A percentile compares a stretch with the other conserved stretches of the same genome.
phyloP scores from a whole-genome alignment of 2,329 filamentous ascomycete genomes.

The Paraphaeosphaeria minitans region DNA sequence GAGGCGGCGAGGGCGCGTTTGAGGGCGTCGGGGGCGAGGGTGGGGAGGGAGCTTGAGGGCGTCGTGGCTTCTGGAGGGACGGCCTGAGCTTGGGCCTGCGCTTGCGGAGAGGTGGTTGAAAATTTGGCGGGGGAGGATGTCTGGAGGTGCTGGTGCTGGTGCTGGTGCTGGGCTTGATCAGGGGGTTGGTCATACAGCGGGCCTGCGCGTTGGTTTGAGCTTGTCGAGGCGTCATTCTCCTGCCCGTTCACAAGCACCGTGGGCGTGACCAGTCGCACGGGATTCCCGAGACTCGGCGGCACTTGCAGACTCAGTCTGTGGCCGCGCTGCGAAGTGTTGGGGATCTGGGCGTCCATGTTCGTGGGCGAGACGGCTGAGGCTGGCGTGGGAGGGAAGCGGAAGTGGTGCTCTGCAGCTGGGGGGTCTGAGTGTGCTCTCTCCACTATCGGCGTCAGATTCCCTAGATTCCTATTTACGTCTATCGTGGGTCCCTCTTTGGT shows the following conservation, averaged over 20 bases:
- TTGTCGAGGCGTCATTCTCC: slow-evolving; percentile 34
- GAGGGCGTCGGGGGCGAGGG: slow-evolving; percentile 47
- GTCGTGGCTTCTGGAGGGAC: neutral
- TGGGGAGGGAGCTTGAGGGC: slow-evolving; percentile 16
- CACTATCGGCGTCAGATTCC: slow-evolving; percentile 50
- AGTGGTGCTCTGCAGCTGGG: slow-evolving; percentile 41
- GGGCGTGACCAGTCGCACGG: slow-evolving; percentile 67
- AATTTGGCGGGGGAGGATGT: slow-evolving; percentile 30
- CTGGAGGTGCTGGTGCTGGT: slow-evolving; percentile 29
- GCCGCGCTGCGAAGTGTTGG: slow-evolving; percentile 46
- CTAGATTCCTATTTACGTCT: slow-evolving; percentile 50
- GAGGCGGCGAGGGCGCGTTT: slow-evolving; percentile 54
- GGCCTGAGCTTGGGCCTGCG: slow-evolving; percentile 13
- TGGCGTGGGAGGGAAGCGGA: slow-evolving; percentile 48
- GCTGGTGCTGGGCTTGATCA: slow-evolving; percentile 14
- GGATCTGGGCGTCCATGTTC: slow-evolving; percentile 28
- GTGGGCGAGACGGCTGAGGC: slow-evolving; percentile 44
- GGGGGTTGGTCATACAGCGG: slow-evolving; percentile 25
- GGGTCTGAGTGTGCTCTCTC: slow-evolving; percentile 51
- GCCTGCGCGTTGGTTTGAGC: slow-evolving; percentile 24
- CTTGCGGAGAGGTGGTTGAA: slow-evolving; percentile 35
- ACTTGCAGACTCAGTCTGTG: slow-evolving; percentile 66
- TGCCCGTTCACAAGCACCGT: slow-evolving; percentile 61
- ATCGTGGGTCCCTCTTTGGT: slow-evolving; percentile 55
- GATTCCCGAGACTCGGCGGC: slow-evolving; percentile 64